These are phyloP conservation scores for Botrytis squamosa DNA, from an alignment of 2,329 filamentous ascomycete species.

Conservation along the genomic window DNA sequence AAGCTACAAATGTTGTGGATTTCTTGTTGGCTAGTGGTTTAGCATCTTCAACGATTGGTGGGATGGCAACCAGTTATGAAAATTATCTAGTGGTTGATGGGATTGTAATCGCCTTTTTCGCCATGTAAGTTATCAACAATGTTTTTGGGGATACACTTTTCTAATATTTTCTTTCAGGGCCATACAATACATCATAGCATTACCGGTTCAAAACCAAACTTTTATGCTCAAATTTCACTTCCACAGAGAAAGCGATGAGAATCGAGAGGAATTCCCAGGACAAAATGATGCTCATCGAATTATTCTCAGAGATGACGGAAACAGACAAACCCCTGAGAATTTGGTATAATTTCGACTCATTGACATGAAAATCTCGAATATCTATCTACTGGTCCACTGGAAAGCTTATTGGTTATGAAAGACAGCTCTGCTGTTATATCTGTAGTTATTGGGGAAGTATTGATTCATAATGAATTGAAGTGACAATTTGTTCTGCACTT, in stretches of 20 bases:
- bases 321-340: neutral
- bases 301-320: neutral
- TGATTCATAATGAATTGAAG: neutral
- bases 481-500: neutral
- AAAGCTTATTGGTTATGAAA: neutral
- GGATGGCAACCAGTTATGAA: neutral
- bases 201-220: neutral
- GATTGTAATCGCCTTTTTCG: neutral
- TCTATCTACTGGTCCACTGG: neutral
- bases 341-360: neutral
- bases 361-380: neutral
- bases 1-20: neutral
- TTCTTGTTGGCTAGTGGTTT: neutral
- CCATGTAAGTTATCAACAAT: neutral
- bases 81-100: neutral
- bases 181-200: constrained; percentile 17
- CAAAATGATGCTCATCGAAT: neutral
- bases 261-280: neutral
- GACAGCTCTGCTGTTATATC: neutral
- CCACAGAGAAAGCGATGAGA: neutral
- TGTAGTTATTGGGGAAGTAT: neutral
- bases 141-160: neutral
- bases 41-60: neutral
- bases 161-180: neutral
- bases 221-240: constrained; percentile 1